These are phyloP conservation scores for Murraya koenigii DNA, from an alignment of 345 rosid genomes.

Conservation along the genomic window DNA sequence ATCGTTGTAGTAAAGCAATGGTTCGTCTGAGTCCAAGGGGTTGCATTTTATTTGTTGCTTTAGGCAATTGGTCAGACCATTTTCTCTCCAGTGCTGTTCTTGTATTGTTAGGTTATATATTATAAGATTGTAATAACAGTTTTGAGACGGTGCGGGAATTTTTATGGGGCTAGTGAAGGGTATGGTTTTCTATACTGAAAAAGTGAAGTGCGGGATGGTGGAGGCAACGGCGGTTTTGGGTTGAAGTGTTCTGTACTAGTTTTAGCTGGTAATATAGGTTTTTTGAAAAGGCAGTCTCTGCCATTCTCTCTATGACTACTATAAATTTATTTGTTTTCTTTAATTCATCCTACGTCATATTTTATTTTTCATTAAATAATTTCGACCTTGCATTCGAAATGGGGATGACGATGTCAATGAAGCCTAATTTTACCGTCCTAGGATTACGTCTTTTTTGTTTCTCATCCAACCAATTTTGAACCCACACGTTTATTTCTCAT, in stretches of 20 bases:
- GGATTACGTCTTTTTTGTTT: too few species aligned
- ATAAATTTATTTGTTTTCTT: background rate
- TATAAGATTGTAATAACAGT: constrained; percentile 16
- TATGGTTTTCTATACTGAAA: background rate
- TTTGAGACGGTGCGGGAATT: constrained; percentile 14
- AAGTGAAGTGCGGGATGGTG: background rate
- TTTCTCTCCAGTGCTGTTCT: background rate
- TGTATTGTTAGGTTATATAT: background rate
- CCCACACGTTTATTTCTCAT: too few species aligned
- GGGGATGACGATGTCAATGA: background rate
- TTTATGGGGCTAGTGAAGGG: constrained; percentile 1
- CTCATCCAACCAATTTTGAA: too few species aligned
- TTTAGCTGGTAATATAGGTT: background rate
- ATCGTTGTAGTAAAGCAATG: constrained; percentile 3
- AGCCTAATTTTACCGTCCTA: background rate
- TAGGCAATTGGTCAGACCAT: constrained; percentile 7
- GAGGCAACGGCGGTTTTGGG: background rate
- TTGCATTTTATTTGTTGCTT: constrained; percentile 14
- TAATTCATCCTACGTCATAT: background rate
- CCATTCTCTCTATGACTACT: background rate
- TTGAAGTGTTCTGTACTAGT: background rate
- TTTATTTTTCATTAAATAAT: background rate
- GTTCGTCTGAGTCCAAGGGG: background rate
- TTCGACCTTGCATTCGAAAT: background rate
- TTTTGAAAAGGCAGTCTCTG: background rate